Base-by-base conservation (phyloP, 345 rosid genomes). In the Eucalyptus melliodora region DNA sequence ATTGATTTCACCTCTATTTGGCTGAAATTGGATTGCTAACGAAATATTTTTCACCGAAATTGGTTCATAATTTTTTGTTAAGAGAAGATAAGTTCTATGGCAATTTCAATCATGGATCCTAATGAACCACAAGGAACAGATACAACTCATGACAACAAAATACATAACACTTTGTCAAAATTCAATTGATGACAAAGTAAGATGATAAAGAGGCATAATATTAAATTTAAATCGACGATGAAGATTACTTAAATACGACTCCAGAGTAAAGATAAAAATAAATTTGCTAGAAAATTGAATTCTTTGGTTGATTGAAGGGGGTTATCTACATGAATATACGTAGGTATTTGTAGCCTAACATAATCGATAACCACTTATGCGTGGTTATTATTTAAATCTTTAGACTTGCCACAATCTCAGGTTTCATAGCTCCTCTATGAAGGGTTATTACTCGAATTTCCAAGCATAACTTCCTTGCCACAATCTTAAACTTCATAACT, bases 141-240 rank as follows among this genome's bases (percentile, higher is more conserved):
- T 0, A 9, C 1, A 56, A 56, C 27, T 53, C 59, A 53, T 0
- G 0, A 8, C 26, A 53, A 21, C 59, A 53, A 8, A 19, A 19
- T 4, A 8, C 11, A 53, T 1, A 53, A 4, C 11, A 53, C 59
- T 53, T 23, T 24, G 13, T 56, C 62, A 24, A 24, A 56, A 56
- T 24, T 23, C 6, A 24, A 56, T 56, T 24, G 30, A 56, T 56
- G 30, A 56, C 0, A 56, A 56, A 24, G 30, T 24, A 21, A 53
- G 24, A 53, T 53, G 59, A 19, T 53, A 53, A 53, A 53, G 24
- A 53, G 24, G 19, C 10, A 53, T 53, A 19, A 53, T 53, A 53
- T 1, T 3, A 2, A 53, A 19, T 19, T 53, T 53, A 53, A 53
- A 19, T 53, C 0, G 5, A 3, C 3, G 0, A 24, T 4, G 6